phyloP scores from a whole-genome alignment of 495 filamentous ascomycete species.

The Evansstolkia leycettana region DNA sequence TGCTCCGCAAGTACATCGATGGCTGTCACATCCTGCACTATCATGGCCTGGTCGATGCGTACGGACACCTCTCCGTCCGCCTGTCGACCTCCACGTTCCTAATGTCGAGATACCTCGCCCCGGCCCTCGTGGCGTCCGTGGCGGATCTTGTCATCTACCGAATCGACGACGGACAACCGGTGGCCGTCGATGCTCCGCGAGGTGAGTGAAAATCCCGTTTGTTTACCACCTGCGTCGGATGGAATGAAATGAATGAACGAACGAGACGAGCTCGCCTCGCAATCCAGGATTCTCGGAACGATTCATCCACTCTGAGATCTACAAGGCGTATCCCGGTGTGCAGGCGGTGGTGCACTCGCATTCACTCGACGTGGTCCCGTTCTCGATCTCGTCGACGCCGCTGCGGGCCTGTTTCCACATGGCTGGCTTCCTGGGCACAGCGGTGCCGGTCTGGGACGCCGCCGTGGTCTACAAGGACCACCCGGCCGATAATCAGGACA shows the following conservation, averaged over 20 bases:
- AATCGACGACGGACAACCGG: constrained; percentile 24
- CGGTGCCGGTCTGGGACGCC: constrained; percentile 24
- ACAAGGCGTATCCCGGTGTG: constrained; percentile 25
- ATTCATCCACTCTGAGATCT: constrained; percentile 41
- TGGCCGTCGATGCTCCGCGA: constrained; percentile 15
- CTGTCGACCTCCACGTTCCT: constrained; percentile 30
- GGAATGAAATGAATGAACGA: too few relatives aligned
- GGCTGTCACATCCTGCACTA: constrained; percentile 1
- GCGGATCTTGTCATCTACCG: constrained; percentile 33
- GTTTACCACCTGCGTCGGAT: too few relatives aligned
- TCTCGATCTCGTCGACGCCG: constrained; percentile 23
- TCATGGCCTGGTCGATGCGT: constrained; percentile 33
- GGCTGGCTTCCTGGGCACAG: constrained; percentile 35
- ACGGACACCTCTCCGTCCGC: constrained; percentile 39
- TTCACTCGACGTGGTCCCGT: constrained; percentile 32
- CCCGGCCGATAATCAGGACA: constrained; percentile 16
- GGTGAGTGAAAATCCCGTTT: too few relatives aligned
- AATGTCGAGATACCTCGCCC: constrained; percentile 31
- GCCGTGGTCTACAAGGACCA: constrained; percentile 11
- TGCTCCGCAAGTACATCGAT: neutral
- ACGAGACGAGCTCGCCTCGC: too few relatives aligned
- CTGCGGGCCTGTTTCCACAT: constrained; percentile 30
- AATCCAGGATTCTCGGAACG: constrained; percentile 37
- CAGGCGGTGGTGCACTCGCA: constrained; percentile 37
- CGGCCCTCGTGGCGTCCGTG: constrained; percentile 27